Percentiles rank a stretch among this genome's conserved stretches.
Conservation (phyloP, 495 filamentous ascomycete genomes). For the Tuber indicum region DNA sequence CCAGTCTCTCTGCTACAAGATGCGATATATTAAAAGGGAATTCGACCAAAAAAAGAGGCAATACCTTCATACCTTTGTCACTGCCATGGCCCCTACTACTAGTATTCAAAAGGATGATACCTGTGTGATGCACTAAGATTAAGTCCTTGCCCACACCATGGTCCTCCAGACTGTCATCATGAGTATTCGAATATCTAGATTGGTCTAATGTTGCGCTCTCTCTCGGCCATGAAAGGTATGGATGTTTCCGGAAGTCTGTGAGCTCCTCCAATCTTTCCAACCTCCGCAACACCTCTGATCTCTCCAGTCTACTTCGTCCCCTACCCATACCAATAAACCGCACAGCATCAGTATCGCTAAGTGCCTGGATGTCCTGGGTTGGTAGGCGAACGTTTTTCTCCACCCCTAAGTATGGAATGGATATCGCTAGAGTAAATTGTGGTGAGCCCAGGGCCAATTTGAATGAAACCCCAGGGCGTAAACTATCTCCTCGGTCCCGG, state of each 20-base stretch:
- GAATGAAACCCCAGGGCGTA: not conserved
- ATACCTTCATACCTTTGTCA: not conserved
- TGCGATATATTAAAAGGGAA: not conserved
- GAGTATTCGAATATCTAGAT: not conserved
- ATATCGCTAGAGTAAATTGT: not conserved
- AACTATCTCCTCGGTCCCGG: not conserved
- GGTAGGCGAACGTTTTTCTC: not conserved
- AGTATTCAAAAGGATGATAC: not conserved
- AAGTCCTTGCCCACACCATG: not conserved
- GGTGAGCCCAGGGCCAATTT: not conserved
- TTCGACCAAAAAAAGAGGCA: not conserved
- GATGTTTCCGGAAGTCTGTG: not conserved
- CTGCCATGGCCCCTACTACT: not conserved
- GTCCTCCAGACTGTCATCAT: not conserved
- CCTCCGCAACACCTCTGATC: too few species aligned
- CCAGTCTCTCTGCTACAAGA: not conserved
- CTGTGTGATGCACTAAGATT: not conserved
- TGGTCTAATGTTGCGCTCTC: not conserved
- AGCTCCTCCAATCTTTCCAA: not conserved
- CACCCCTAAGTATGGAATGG: not conserved
- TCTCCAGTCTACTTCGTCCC: too few species aligned
- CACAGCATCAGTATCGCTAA: too few species aligned
- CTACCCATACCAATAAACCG: too few species aligned
- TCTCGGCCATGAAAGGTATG: not conserved
- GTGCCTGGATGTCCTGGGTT: not conserved